phyloP scores from a whole-genome alignment of 345 rosid genomes.

The Rubroshorea leprosula region DNA sequence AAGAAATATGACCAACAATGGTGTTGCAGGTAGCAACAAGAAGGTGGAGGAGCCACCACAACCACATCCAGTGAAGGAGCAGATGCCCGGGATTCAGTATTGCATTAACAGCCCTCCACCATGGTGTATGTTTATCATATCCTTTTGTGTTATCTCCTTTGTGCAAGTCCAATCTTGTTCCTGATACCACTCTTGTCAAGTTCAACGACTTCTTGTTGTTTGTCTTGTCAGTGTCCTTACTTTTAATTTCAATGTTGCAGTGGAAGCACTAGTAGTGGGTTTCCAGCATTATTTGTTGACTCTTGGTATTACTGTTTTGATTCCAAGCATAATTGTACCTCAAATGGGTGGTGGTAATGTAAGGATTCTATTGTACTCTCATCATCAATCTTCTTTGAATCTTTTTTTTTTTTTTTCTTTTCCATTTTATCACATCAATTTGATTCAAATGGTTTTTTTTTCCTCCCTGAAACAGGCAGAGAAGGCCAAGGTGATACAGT shows the following conservation, averaged over 20 bases:
- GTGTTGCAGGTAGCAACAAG: not conserved
- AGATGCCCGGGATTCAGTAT: not conserved
- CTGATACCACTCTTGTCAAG: not conserved
- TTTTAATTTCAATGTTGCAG: slow-evolving; percentile 29
- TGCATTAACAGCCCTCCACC: not conserved
- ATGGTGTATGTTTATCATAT: not conserved
- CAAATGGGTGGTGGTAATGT: slow-evolving; percentile 71
- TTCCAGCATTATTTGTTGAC: slow-evolving; percentile 63
- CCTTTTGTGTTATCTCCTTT: no score
- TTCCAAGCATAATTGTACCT: slow-evolving; percentile 64
- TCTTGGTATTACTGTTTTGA: slow-evolving; percentile 59
- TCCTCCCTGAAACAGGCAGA: slow-evolving; percentile 31
- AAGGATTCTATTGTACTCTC: no score
- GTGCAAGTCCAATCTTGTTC: no score
- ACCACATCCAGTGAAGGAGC: not conserved
- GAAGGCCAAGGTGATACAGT: slow-evolving; percentile 54
- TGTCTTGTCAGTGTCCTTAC: not conserved
- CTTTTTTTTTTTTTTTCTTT: not conserved
- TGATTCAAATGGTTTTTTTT: no score
- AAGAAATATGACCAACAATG: not conserved
- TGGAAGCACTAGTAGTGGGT: slow-evolving; percentile 50
- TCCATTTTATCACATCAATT: not conserved
- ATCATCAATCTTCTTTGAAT: not conserved
- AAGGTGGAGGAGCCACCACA: not conserved
- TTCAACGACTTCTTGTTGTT: not conserved